Evolutionary conservation across 2,329 filamentous ascomycete genomes (phyloP).

Genomic region (Stenocarpella maydis): DNA sequence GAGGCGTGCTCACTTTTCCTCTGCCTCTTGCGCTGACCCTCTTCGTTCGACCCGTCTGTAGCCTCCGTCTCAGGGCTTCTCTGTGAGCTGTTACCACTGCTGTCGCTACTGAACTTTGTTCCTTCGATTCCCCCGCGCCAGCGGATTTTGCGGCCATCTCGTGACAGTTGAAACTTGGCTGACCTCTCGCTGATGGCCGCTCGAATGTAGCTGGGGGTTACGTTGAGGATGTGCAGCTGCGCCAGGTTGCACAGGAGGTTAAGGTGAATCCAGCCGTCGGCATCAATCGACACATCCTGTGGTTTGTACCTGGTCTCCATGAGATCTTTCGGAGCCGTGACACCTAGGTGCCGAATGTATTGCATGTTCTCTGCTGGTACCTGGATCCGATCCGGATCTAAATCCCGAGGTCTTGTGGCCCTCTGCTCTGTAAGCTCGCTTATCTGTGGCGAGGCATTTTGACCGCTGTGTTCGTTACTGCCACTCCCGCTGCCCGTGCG

Average conservation of each 20-base stretch:
- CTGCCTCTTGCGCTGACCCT: slow-evolving; percentile 53
- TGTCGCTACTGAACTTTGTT: slow-evolving; percentile 72
- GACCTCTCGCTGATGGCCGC: slow-evolving; percentile 75
- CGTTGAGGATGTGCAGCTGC: slow-evolving; percentile 85
- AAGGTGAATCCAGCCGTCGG: slow-evolving; percentile 82
- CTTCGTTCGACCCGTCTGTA: slow-evolving; percentile 53
- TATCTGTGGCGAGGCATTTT: slow-evolving; percentile 52
- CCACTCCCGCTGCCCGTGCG: slow-evolving; percentile 41
- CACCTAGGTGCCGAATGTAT: slow-evolving; percentile 78
- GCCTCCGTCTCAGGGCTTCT: slow-evolving; percentile 60
- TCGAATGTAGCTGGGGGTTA: slow-evolving; percentile 80
- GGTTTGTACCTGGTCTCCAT: slow-evolving; percentile 49
- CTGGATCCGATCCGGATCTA: slow-evolving; percentile 81
- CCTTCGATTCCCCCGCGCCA: slow-evolving; percentile 77
- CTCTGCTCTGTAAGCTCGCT: slow-evolving; percentile 70
- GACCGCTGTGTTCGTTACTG: slow-evolving; percentile 43
- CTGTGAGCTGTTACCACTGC: slow-evolving; percentile 58
- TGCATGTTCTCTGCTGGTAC: slow-evolving; percentile 80
- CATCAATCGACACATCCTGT: slow-evolving; percentile 64
- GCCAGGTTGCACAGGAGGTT: slow-evolving; percentile 84
- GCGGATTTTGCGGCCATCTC: slow-evolving; percentile 79
- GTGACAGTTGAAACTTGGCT: slow-evolving; percentile 78
- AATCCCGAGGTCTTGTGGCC: slow-evolving; percentile 77
- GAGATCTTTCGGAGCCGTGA: slow-evolving; percentile 52
- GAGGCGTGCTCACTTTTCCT: slow-evolving; percentile 51